Conservation (phyloP, 106 monocot genomes). For the Dendrobium catenatum region DNA sequence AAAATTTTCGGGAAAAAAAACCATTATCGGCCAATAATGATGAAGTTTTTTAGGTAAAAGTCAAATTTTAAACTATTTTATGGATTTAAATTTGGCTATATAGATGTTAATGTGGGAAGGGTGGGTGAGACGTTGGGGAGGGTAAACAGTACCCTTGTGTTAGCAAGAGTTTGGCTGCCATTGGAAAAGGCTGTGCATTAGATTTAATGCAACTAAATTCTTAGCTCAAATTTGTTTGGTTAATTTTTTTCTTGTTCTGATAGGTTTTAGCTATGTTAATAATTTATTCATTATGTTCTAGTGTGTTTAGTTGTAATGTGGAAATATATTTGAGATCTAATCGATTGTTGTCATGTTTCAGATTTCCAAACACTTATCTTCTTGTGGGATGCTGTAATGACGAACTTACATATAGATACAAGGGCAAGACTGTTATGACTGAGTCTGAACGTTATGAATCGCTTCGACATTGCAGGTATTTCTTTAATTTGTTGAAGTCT, state of each 20-base stretch:
- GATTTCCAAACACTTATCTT: conserved; percentile 89
- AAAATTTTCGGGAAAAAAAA: no score
- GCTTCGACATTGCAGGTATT: conserved; percentile 90
- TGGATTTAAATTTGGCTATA: no score
- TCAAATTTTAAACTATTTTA: no score
- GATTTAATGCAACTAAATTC: neutral
- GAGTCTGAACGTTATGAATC: conserved; percentile 88
- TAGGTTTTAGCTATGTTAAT: neutral
- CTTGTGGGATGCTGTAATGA: conserved; percentile 98
- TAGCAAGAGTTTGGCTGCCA: neutral
- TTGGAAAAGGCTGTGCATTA: neutral
- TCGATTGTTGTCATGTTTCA: conserved; percentile 17
- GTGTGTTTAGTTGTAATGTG: neutral
- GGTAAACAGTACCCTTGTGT: no score
- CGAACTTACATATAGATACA: conserved; percentile 77
- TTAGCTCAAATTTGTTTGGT: neutral
- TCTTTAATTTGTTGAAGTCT: neutral
- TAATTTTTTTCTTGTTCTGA: neutral
- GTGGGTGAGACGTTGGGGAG: neutral
- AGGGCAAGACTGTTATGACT: conserved; percentile 98
- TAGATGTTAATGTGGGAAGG: neutral
- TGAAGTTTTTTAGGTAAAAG: no score
- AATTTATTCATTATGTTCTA: neutral
- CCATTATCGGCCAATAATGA: no score
- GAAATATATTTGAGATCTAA: neutral